phyloP scores from a whole-genome alignment of 2,329 filamentous ascomycete species.

The Amylocarpus encephaloides region DNA sequence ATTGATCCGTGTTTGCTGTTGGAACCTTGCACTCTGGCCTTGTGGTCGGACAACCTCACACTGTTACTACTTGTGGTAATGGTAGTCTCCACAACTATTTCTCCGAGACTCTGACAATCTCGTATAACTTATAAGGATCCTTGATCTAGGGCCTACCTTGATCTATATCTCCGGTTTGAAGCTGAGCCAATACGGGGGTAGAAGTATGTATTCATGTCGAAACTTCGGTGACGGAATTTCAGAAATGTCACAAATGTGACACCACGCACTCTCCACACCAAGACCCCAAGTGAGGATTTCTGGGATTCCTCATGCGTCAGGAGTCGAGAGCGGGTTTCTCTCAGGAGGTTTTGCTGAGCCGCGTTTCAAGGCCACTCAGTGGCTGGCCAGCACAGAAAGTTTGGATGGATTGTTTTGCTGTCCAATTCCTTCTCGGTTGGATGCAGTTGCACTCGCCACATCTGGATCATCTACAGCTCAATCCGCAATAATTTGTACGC shows the following conservation, averaged over 20 bases:
- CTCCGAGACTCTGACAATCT: neutral
- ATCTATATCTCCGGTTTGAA: neutral
- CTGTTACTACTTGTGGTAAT: too few relatives aligned
- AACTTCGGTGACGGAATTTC: too few relatives aligned
- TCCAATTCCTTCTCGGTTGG: neutral
- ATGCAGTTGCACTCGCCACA: neutral
- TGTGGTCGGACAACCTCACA: too few relatives aligned
- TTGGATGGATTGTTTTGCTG: slow-evolving; percentile 12
- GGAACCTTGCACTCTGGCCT: neutral
- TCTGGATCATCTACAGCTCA: too few relatives aligned
- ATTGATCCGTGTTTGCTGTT: neutral
- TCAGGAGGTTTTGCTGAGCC: slow-evolving; percentile 15
- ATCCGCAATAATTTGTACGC: too few relatives aligned
- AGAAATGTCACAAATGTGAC: too few relatives aligned
- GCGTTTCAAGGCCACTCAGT: slow-evolving; percentile 13
- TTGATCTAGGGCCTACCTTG: neutral
- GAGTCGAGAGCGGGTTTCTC: slow-evolving; percentile 1
- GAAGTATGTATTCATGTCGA: too few relatives aligned
- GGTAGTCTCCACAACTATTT: neutral
- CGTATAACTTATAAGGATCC: too few relatives aligned
- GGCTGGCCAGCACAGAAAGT: slow-evolving; percentile 14
- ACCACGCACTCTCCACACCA: slow-evolving; percentile 3
- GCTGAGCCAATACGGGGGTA: neutral
- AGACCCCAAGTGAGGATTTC: neutral
- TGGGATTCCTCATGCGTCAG: neutral